Conservation (phyloP, 768 basidiomycete species). For the Rhodosporidiobolus odoratus region DNA sequence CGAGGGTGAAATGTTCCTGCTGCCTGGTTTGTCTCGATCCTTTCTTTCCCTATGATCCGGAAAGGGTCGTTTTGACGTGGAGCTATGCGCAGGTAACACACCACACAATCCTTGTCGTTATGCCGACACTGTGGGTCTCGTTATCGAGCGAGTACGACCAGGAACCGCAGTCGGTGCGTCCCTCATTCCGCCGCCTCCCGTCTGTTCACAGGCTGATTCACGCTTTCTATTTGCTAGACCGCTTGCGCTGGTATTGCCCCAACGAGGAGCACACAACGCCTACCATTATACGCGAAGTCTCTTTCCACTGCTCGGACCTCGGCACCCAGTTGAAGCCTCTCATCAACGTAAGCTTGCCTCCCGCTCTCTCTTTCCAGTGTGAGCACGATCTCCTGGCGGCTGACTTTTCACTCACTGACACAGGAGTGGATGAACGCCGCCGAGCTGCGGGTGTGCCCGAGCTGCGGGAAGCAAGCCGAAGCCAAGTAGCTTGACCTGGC, state of each 20-base stretch:
- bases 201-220: not conserved
- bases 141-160: slow-evolving; percentile 80
- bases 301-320: slow-evolving; percentile 81
- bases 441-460: slow-evolving; percentile 61
- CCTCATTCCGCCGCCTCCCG: not conserved
- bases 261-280: slow-evolving; percentile 56
- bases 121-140: slow-evolving; percentile 82
- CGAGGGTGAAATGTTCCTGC: slow-evolving; percentile 93
- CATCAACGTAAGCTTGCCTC: slow-evolving; percentile 51
- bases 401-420: not conserved
- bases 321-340: slow-evolving; percentile 89
- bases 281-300: slow-evolving; percentile 73
- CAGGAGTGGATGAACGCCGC: slow-evolving; percentile 68
- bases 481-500: slow-evolving; percentile 58
- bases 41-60: too few species aligned
- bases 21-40: slow-evolving; percentile 60
- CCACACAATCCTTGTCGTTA: slow-evolving; percentile 94
- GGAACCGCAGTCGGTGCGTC: slow-evolving; percentile 65
- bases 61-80: not conserved
- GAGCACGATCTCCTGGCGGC: not conserved
- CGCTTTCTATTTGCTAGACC: slow-evolving; percentile 55
- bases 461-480: slow-evolving; percentile 62
- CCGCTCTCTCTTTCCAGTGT: not conserved
- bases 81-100: slow-evolving; percentile 67
- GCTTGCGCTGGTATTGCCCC: slow-evolving; percentile 86